Percentiles rank a stretch among this genome's conserved stretches.
phyloP scores from a whole-genome alignment of 345 rosid genomes.

The Lepidium aucheri region DNA sequence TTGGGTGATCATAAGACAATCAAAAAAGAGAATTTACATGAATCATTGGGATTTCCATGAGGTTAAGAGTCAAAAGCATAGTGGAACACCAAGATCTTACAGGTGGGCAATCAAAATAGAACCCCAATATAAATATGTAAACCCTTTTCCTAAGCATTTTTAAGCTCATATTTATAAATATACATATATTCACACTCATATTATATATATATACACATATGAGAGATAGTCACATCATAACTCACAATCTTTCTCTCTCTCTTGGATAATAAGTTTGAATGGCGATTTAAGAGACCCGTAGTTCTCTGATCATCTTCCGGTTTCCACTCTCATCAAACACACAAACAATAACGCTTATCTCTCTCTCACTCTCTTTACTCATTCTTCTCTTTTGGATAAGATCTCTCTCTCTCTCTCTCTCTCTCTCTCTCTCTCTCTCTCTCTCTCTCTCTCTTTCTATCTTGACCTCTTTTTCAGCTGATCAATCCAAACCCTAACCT shows the following conservation, averaged over 20 bases:
- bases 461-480: slow-evolving; percentile 19
- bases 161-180: neutral
- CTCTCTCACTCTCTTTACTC: slow-evolving; percentile 25
- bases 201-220: slow-evolving; percentile 25
- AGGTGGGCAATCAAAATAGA: slow-evolving; percentile 13
- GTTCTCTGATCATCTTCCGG: slow-evolving; percentile 41
- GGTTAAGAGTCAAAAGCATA: slow-evolving; percentile 28
- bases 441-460: slow-evolving; percentile 26
- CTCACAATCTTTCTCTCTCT: slow-evolving; percentile 5
- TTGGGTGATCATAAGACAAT: slow-evolving; percentile 18
- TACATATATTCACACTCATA: slow-evolving; percentile 17
- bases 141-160: neutral
- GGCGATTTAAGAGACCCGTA: slow-evolving; percentile 42
- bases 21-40: slow-evolving; percentile 4
- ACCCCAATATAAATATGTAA: slow-evolving; percentile 18
- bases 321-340: slow-evolving; percentile 34
- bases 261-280: slow-evolving; percentile 22
- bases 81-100: slow-evolving; percentile 20
- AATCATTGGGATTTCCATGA: slow-evolving; percentile 26
- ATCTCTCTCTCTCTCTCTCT: slow-evolving; percentile 28
- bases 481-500: slow-evolving; percentile 26
- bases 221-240: slow-evolving; percentile 36
- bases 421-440: slow-evolving; percentile 23
- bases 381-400: slow-evolving; percentile 46
- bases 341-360: slow-evolving; percentile 22